Base-by-base conservation (phyloP, 345 rosid species). In the Corchorus olitorius region DNA sequence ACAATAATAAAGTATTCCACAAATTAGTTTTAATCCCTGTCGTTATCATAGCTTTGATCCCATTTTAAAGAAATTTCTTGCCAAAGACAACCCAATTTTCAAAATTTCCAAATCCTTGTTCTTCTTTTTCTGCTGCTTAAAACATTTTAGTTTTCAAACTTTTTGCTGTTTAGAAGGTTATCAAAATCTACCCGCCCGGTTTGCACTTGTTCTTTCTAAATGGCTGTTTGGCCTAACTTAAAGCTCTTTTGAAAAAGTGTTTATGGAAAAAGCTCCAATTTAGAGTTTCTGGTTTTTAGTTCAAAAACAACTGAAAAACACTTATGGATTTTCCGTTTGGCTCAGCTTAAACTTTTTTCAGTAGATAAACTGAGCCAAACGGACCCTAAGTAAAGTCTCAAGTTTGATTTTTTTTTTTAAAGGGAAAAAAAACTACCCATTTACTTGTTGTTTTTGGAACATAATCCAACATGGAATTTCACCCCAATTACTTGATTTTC, bases 51-150 rank as follows among this genome's bases (percentile, higher is more conserved):
- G 65, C 49, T 19, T 39, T 39, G 52, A 55, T 71, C 49, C 63
- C 50, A 70, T 53, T 70, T 34, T 70, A 17, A 52, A 70, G 74
- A 70, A 70, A 70, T 52, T 70, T 70, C 74, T 53, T 70, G 11
- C 46, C 61, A 70, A 70, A 9, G 74, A 70, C 74, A 53, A 5
- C 33, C 4, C 4, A 16, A 34, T 10, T 53, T 53, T 52, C 74
- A 70, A 34, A 52, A 6, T 34, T 70, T 70, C 45, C 59, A 52
- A 70, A 50, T 70, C 60, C 73, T 17, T 34, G 60, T 33, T 70
- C 19, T 17, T 52, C 16, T 53, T 22, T 17, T 33, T 13, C 11
- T 14, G 72, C 14, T 68, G 35, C 22, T 45, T 27, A 1, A 45
- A 8, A 45, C 48, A 45, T 45, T 45, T 45, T 39, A 39, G 48